phyloP scores from a whole-genome alignment of 805 yeast genomes.

The Candida namnaoensis region DNA sequence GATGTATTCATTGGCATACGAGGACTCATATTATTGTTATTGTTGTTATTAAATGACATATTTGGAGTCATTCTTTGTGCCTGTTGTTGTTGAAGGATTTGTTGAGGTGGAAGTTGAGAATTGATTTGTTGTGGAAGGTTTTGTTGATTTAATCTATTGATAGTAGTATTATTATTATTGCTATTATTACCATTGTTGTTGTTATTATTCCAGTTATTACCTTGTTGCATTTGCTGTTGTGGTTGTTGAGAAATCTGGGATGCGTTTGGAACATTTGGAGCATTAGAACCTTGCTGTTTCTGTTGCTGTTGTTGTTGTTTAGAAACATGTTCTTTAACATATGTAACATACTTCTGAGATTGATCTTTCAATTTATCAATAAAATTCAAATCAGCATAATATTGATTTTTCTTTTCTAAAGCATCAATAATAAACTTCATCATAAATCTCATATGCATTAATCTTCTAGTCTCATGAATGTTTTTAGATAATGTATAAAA shows the following conservation, averaged over 20 bases:
- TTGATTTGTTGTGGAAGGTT: constrained; percentile 1
- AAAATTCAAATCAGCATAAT: constrained; percentile 64
- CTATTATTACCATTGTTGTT: constrained; percentile 8
- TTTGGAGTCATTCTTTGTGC: constrained; percentile 4
- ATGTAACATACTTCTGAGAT: constrained; percentile 65
- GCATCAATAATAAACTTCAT: constrained; percentile 68
- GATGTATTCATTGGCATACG: neutral
- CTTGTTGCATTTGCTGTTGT: constrained; percentile 5
- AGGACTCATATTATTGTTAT: constrained; percentile 1
- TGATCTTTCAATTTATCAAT: constrained; percentile 64
- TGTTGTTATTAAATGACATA: neutral
- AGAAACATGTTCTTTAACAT: constrained; percentile 56
- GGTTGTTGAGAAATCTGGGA: neutral
- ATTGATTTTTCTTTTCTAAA: constrained; percentile 47
- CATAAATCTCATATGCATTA: constrained; percentile 73
- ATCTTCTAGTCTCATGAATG: constrained; percentile 64
- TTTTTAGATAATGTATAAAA: constrained; percentile 71
- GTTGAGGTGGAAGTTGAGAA: constrained; percentile 17
- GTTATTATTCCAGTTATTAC: constrained; percentile 10
- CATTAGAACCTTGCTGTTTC: constrained; percentile 3
- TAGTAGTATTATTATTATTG: constrained; percentile 18
- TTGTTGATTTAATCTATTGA: constrained; percentile 8
- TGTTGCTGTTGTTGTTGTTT: constrained; percentile 21
- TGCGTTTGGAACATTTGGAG: neutral
- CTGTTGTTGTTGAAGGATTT: constrained; percentile 17